phyloP scores from a whole-genome alignment of 805 yeast species.

The Lipomyces sp. region DNA sequence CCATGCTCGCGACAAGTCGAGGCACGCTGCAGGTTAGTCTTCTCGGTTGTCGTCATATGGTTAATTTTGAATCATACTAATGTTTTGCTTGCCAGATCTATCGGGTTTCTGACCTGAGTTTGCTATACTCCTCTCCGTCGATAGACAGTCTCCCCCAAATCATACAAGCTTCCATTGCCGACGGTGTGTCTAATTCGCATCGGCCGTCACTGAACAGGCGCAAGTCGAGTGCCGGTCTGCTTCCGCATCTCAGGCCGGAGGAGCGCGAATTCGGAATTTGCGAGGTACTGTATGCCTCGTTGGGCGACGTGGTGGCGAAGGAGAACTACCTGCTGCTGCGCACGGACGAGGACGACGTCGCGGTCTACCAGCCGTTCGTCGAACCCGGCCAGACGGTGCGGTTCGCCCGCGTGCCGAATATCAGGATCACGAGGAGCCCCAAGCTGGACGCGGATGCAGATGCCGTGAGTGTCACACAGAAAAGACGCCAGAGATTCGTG shows the following conservation, averaged over 20 bases:
- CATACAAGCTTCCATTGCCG: conserved; percentile 1
- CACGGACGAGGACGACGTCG: conserved; percentile 78
- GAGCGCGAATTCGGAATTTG: conserved; percentile 8
- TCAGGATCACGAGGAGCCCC: no score
- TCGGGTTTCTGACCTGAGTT: conserved; percentile 1
- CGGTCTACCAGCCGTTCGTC: conserved; percentile 58
- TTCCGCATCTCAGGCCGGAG: background rate
- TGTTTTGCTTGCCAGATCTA: no score
- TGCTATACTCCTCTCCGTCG: conserved; percentile 1
- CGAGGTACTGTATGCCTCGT: conserved; percentile 54
- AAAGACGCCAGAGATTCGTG: no score
- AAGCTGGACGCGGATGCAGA: no score
- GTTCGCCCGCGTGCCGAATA: background rate
- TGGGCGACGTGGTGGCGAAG: conserved; percentile 56
- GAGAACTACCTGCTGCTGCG: conserved; percentile 67
- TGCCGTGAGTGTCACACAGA: no score
- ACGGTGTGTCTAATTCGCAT: background rate
- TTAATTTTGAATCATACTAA: no score
- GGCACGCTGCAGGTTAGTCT: conserved; percentile 16
- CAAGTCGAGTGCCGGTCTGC: conserved; percentile 18
- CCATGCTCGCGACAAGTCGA: conserved; percentile 13
- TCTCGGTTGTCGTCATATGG: no score
- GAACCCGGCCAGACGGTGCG: conserved; percentile 31
- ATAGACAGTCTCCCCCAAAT: conserved; percentile 6
- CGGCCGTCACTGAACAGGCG: conserved; percentile 10